Evolutionary conservation across 768 basidiomycete species (phyloP).

Genomic region (Leccinum truebloodii): DNA sequence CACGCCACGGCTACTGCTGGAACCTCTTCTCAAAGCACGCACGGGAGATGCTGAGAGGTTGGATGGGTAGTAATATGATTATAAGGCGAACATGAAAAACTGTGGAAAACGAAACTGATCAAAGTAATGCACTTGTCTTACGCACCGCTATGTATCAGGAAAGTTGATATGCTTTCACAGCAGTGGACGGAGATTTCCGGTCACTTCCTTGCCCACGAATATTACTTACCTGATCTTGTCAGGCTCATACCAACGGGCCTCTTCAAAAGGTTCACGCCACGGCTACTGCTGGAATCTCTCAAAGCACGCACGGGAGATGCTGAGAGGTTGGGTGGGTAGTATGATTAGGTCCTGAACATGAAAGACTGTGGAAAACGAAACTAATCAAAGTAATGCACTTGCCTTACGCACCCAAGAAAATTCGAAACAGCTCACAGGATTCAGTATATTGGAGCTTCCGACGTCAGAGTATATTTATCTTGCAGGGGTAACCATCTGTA

Average conservation of each 20-base stretch:
- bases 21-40: constrained; percentile 18
- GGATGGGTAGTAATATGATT: constrained; percentile 1
- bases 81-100: neutral
- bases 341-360: neutral
- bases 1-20: constrained; percentile 5
- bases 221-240: constrained; percentile 14
- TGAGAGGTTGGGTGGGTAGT: constrained; percentile 12
- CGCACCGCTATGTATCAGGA: constrained; percentile 11
- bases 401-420: neutral
- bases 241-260: constrained; percentile 13
- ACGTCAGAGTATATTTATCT: neutral
- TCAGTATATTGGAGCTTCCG: neutral
- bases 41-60: constrained; percentile 17
- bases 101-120: neutral
- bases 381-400: neutral
- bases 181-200: neutral
- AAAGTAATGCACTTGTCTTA: too few relatives aligned
- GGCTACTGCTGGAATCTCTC: constrained; percentile 13
- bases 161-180: constrained; percentile 15
- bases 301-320: constrained; percentile 18
- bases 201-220: constrained; percentile 24
- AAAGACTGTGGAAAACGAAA: neutral
- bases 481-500: neutral
- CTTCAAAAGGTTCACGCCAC: constrained; percentile 2
- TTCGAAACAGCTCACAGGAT: neutral